These are phyloP conservation scores for Tremellales sp. DNA, from an alignment of 1,284 basidiomycete genomes.

Conservation along the genomic window DNA sequence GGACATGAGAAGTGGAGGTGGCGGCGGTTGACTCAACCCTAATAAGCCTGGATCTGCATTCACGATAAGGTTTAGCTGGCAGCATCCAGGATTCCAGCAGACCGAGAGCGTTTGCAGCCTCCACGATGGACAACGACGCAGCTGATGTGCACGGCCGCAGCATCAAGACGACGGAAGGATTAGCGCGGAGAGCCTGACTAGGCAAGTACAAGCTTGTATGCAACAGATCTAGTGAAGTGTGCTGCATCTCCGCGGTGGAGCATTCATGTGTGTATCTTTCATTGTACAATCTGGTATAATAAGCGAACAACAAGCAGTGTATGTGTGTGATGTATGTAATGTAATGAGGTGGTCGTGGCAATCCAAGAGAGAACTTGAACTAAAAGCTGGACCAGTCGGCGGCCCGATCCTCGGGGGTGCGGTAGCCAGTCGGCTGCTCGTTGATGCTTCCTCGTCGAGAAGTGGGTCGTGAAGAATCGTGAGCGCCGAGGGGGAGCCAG, in stretches of 20 bases:
- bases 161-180: too few species aligned
- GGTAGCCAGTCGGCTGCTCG: not conserved
- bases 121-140: too few species aligned
- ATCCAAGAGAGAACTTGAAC: not conserved
- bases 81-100: too few species aligned
- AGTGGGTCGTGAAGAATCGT: not conserved
- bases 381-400: conserved; percentile 22
- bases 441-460: not conserved
- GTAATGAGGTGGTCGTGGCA: too few species aligned
- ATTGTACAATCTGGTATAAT: not conserved
- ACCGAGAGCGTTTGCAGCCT: too few species aligned
- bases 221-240: too few species aligned
- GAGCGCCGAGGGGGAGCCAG: not conserved
- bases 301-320: not conserved
- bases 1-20: not conserved
- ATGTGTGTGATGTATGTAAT: too few species aligned
- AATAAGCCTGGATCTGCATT: not conserved
- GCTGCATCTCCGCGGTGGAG: not conserved
- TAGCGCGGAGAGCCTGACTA: too few species aligned
- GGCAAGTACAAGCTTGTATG: too few species aligned
- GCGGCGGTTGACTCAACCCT: not conserved
- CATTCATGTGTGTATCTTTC: not conserved
- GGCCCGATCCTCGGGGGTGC: conserved; percentile 10
- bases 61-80: too few species aligned
- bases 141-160: too few species aligned